Base-by-base conservation (phyloP, 1,139 yeast genomes). In the Candida sanyaensis region DNA sequence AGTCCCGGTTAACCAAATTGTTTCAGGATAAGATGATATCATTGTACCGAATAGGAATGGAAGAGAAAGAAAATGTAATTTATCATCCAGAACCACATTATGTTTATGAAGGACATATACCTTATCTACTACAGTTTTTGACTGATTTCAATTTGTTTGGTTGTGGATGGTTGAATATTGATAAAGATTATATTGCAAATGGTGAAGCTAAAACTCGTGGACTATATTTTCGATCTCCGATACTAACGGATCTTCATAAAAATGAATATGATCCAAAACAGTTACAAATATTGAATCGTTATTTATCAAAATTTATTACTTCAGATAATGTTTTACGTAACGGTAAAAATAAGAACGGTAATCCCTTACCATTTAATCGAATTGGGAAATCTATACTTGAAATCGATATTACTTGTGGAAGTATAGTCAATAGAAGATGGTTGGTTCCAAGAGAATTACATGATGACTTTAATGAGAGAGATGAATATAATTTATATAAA, bases 121-220 rank as follows among this genome's bases (percentile, higher is more conserved):
- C 97, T 0, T 85, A 73, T 58, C 62, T 80, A 1, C 65, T 90
- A 17, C 97, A 93, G 60, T 90, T 93, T 60, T 65, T 89, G 37
- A 75, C 89, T 0, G 99, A 95, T 60, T 90, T 78, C 65, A 92
- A 92, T 59, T 66, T 92, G 34, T 89, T 78, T 63, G 96, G 97
- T 0, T 89, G 97, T 64, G 85, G 86, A 5, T 87, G 95, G 91
- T 53, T 93, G 33, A 69, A 75, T 23, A 47, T 78, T 50, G 49
- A 55, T 30, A 45, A 58, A 9, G 47, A 51, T 21, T 41, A 37
- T 33, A 38, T 46, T 8, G 33, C 17, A 8, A 32, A 40, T 6
- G 42, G 38, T 29, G 49, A 46, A 21, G 28, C 50, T 27, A 45
- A 48, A 24, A 47, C 44, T 1, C 47, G 44, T 24, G 55, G 58